Base-by-base conservation (phyloP, 768 basidiomycete species). In the Suillus subaureus region DNA sequence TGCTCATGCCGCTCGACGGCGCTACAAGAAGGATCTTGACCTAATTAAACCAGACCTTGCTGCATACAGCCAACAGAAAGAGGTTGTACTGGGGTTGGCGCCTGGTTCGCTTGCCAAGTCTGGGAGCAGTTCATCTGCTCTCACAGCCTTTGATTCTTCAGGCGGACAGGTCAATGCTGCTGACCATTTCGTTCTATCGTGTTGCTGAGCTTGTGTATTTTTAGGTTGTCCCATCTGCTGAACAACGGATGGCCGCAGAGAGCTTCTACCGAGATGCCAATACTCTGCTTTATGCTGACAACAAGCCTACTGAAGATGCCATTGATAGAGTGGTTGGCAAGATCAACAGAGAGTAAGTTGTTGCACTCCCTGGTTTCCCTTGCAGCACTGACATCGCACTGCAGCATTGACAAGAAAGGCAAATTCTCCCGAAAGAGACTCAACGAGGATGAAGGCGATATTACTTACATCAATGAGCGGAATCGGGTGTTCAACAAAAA, bases 401-500 rank as follows among this genome's bases (percentile, higher is more conserved):
- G 37, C 61, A 96, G 94, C 71, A 87, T 95, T 70, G 94, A 96
- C 81, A 93, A 94, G 82, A 91, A 93, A 77, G 83, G 86, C 73
- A 96, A 92, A 73, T 94, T 94, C 80, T 95, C 93, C 45, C 85
- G 95, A 68, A 97, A 97, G 79, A 87, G 84, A 70, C 86, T 82
- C 76, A 94, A 97, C 81, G 96, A 98, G 72, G 93, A 93, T 61
- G 91, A 96, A 67, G 96, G 93, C 63, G 96, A 98, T 70, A 92
- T 99, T 78, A 99, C 96, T 6, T 99, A 99, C 75, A 99, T 99
- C 86, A 99, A 99, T 83, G 94, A 99, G 78, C 90, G 92, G 78
- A 96, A 98, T 78, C 87, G 94, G 69, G 95, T 97, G 60, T 99
- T 97, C 85, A 97, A 98, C 87, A 96, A 95, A 81, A 97, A 97